Conservation (phyloP, 1,284 basidiomycete species). For the Ustilago sp. region DNA sequence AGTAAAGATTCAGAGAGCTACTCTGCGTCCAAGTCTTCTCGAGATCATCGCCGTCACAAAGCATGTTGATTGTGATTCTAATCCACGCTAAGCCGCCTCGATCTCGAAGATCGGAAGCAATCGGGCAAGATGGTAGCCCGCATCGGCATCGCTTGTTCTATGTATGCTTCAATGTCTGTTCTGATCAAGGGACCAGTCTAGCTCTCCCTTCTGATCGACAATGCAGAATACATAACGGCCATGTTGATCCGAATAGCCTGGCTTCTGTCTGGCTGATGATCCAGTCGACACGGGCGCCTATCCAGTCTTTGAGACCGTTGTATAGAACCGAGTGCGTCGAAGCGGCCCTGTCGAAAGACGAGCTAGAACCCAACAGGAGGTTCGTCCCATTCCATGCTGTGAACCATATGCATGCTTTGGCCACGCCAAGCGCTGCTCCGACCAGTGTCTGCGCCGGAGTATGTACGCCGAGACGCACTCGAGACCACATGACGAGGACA, state of each 20-base stretch:
- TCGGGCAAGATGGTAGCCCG: neutral
- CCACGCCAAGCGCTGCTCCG: constrained; percentile 42
- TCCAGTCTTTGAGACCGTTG: constrained; percentile 15
- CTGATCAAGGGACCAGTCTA: neutral
- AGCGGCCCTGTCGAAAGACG: neutral
- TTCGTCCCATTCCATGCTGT: constrained; percentile 43
- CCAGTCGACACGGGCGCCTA: constrained; percentile 25
- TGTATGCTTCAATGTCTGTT: neutral
- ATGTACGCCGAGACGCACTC: constrained; percentile 51
- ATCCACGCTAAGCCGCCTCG: neutral
- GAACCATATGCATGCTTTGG: constrained; percentile 47
- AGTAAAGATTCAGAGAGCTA: too few species aligned
- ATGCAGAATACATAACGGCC: neutral
- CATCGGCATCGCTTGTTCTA: neutral
- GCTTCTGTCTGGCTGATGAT: constrained; percentile 26
- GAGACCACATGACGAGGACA: constrained; percentile 53
- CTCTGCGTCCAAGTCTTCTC: too few species aligned
- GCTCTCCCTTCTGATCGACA: neutral
- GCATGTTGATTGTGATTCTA: constrained; percentile 12
- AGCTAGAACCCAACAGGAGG: constrained; percentile 7
- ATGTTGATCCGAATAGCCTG: neutral
- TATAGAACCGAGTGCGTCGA: constrained; percentile 4
- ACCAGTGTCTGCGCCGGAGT: constrained; percentile 43
- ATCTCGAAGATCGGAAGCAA: neutral
- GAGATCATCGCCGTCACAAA: neutral